Conservation (phyloP, 2,329 filamentous ascomycete genomes). For the Onygenales sp. region DNA sequence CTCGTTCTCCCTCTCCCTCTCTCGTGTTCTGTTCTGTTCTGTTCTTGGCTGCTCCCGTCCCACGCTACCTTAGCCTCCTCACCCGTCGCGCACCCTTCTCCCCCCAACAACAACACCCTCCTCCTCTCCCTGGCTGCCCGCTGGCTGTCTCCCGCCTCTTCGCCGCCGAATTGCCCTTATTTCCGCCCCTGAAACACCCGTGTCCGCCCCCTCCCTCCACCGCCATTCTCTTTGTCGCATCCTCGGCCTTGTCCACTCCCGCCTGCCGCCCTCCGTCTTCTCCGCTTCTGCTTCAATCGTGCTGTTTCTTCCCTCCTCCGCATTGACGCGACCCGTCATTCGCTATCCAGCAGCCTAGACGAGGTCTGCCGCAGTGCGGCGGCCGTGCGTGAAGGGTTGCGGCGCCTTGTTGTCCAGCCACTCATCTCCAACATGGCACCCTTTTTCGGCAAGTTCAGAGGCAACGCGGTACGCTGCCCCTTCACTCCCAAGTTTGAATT, state of each 20-base stretch:
- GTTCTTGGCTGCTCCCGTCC: constrained; percentile 2
- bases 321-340: not conserved
- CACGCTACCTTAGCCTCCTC: constrained; percentile 5
- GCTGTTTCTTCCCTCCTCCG: not conserved
- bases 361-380: constrained; percentile 12
- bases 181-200: not conserved
- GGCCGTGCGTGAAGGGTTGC: constrained; percentile 4
- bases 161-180: constrained; percentile 4
- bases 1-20: constrained; percentile 13
- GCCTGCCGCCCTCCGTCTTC: not conserved
- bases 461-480: constrained; percentile 25
- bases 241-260: not conserved
- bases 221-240: not conserved
- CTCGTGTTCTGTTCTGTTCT: constrained; percentile 1
- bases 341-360: constrained; percentile 2
- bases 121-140: not conserved
- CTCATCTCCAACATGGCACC: constrained; percentile 27
- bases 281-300: not conserved
- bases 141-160: constrained; percentile 10
- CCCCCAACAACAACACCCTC: not conserved
- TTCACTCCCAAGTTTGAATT: constrained; percentile 2
- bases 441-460: constrained; percentile 30
- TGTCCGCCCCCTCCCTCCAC: not conserved
- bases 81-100: not conserved
- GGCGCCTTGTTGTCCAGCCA: constrained; percentile 12